Conservation (phyloP, 2,329 filamentous ascomycete genomes). For the Samsoniella hepiali region DNA sequence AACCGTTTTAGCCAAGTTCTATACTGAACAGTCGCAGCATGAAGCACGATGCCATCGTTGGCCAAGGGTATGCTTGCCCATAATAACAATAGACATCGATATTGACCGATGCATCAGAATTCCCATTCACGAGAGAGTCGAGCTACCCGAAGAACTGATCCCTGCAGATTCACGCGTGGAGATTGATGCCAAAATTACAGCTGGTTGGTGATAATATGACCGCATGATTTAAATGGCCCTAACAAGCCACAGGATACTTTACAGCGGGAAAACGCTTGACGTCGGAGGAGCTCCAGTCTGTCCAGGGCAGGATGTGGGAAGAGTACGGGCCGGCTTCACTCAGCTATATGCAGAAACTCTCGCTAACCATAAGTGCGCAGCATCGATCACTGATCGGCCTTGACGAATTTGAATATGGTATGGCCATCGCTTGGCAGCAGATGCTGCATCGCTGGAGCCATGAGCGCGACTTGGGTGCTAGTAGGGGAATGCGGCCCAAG, state of each 20-base stretch:
- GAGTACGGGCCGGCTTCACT: slow-evolving; percentile 47
- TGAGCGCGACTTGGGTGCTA: background rate
- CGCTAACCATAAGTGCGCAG: slow-evolving; percentile 27
- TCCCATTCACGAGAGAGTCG: slow-evolving; percentile 83
- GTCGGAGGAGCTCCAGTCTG: slow-evolving; percentile 76
- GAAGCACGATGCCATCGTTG: slow-evolving; percentile 87
- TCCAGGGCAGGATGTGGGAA: slow-evolving; percentile 90
- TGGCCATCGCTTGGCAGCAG: background rate
- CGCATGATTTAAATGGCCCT: background rate
- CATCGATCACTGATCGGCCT: slow-evolving; percentile 34
- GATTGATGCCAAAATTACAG: slow-evolving; percentile 97
- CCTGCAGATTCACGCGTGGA: slow-evolving; percentile 95
- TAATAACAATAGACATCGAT: slow-evolving; percentile 14
- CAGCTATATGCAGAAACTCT: background rate
- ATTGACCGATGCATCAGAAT: slow-evolving; percentile 50
- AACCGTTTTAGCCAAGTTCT: background rate
- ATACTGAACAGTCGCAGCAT: slow-evolving; percentile 51
- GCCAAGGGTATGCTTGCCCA: slow-evolving; percentile 59
- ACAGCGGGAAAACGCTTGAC: slow-evolving; percentile 89
- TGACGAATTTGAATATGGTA: background rate
- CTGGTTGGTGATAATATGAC: slow-evolving; percentile 57
- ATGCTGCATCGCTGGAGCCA: background rate
- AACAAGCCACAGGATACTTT: slow-evolving; percentile 58
- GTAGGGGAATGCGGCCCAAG: background rate
- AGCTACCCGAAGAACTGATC: slow-evolving; percentile 90